phyloP scores from a whole-genome alignment of 2,329 filamentous ascomycete genomes.

The Fonsecaea multimorphosa region DNA sequence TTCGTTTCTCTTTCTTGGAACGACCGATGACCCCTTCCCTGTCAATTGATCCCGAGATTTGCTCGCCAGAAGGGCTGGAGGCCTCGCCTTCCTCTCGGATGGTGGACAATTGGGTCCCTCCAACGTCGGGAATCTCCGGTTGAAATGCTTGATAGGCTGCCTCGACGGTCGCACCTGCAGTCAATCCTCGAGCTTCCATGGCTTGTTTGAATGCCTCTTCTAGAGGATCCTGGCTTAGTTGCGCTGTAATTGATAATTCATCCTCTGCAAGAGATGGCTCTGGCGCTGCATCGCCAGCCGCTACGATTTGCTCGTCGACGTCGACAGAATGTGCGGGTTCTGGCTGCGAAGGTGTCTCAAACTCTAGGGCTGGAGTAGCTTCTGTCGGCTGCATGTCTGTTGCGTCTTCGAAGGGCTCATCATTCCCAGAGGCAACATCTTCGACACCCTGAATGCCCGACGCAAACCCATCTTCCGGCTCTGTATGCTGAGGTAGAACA shows the following conservation, averaged over 20 bases:
- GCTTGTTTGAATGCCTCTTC: constrained; percentile 37
- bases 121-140: constrained; percentile 23
- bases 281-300: background rate
- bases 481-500: background rate
- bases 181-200: constrained; percentile 32
- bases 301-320: background rate
- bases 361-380: background rate
- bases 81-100: constrained; percentile 30
- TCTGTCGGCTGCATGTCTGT: background rate
- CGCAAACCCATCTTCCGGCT: background rate
- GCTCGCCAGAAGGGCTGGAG: constrained; percentile 1
- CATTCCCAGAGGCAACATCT: background rate
- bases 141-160: constrained; percentile 34
- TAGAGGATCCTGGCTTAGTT: constrained; percentile 22
- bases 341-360: background rate
- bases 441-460: background rate
- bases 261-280: background rate
- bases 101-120: constrained; percentile 20
- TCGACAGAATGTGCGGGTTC: background rate
- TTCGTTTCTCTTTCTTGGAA: constrained; percentile 36
- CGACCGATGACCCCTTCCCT: constrained; percentile 11
- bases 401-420: background rate
- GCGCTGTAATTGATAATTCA: background rate
- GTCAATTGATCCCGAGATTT: background rate
- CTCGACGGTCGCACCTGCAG: constrained; percentile 27